Base-by-base conservation (phyloP, 257 asterid genomes). In the Thymus mandschuricus region DNA sequence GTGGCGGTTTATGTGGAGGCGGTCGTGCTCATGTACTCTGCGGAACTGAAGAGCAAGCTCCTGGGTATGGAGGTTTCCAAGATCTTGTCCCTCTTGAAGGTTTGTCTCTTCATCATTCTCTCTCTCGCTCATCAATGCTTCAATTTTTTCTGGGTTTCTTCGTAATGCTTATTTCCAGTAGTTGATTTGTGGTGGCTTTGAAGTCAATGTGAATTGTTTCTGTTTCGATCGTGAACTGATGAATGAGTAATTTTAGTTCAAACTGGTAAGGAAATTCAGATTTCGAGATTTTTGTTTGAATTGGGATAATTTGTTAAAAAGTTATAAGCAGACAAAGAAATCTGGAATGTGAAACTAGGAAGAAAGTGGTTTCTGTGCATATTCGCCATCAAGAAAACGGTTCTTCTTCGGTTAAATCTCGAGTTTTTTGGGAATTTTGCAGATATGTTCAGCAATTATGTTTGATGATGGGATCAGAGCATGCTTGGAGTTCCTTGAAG, bases 1-100 rank as follows among this genome's bases (percentile, higher is more conserved):
- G 95, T 92, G 69, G 95, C 80, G 83, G 93, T 81, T 30, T 92
- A 95, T 61, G 86, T 95, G 70, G 91, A 95, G 77, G 89, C 89
- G 1, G 75, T 95, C 63, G 86, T 85, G 72, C 96, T 95, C 50
- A 89, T 95, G 97, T 95, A 95, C 75, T 79, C 63, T 55, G 86
- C 85, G 45, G 90, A 92, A 54, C 40, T 89, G 83, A 89, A 86
- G 84, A 68, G 59, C 75, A 83, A 80, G 78, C 84, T 95, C 74
- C 67, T 88, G 66, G 87, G 86, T 15, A 73, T 78, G 77, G 87
- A 80, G 66, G 97, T 89, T 11, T 74, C 93, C 68, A 87, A 81
- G 81, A 81, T 95, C 83, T 82, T 95, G 81, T 76, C 89, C 70
- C 82, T 92, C 63, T 79, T 95, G 21, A 86, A 95, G 97, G 99